These are phyloP conservation scores for Hansenula sp. DNA, from an alignment of 1,139 yeast species.

Conservation along the genomic window DNA sequence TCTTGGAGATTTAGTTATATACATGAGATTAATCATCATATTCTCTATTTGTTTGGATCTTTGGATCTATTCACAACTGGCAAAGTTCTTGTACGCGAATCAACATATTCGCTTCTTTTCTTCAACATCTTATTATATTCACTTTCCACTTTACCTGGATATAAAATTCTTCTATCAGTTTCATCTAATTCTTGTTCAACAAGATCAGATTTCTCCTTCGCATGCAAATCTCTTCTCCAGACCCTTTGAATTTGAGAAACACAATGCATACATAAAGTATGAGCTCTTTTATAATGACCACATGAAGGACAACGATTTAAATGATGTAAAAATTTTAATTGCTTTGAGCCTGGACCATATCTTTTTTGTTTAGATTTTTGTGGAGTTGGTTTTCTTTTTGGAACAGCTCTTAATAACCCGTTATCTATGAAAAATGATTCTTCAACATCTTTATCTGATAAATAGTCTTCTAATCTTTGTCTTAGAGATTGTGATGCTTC, in stretches of 20 bases:
- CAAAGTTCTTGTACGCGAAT: slow-evolving; percentile 52
- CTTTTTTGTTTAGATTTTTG: slow-evolving; percentile 80
- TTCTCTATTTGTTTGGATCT: too few relatives aligned
- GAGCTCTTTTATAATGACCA: slow-evolving; percentile 87
- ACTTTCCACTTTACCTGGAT: slow-evolving; percentile 70
- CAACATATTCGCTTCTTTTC: slow-evolving; percentile 62
- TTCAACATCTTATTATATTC: slow-evolving; percentile 44
- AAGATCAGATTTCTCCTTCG: slow-evolving; percentile 11
- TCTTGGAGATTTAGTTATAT: too few relatives aligned
- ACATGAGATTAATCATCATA: too few relatives aligned
- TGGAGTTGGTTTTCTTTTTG: slow-evolving; percentile 89
- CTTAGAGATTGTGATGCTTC: slow-evolving; percentile 9
- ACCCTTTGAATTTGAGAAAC: slow-evolving; percentile 73
- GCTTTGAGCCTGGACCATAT: slow-evolving; percentile 80
- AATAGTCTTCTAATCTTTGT: slow-evolving; percentile 21
- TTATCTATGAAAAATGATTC: slow-evolving; percentile 37
- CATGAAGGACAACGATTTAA: slow-evolving; percentile 93
- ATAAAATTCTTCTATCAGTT: slow-evolving; percentile 60
- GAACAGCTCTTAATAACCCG: slow-evolving; percentile 81
- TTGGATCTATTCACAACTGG: slow-evolving; percentile 47
- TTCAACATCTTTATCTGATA: slow-evolving; percentile 17
- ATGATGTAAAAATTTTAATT: slow-evolving; percentile 69
- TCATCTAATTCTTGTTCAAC: slow-evolving; percentile 49
- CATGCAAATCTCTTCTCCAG: slow-evolving; percentile 54
- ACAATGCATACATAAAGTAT: slow-evolving; percentile 90